Evolutionary conservation across 2,329 filamentous ascomycete species (phyloP).

Genomic region (Colletotrichum sp.): DNA sequence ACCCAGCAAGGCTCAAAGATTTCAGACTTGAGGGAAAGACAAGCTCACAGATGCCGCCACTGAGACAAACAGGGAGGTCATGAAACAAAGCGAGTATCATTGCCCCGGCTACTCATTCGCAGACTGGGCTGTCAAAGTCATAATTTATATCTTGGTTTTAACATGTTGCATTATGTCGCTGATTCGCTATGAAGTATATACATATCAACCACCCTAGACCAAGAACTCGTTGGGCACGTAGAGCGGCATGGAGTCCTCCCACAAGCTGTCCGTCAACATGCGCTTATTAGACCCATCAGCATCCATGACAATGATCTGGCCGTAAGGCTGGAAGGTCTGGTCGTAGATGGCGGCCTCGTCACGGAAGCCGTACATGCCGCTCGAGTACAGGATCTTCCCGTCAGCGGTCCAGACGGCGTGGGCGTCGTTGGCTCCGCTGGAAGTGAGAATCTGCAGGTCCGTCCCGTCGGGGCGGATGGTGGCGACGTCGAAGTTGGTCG

Average conservation of each 20-base stretch:
- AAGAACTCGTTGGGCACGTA: constrained; percentile 7
- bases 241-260: constrained; percentile 19
- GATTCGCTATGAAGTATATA: not conserved
- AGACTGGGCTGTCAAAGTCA: not conserved
- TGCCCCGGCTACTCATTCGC: not conserved
- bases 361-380: constrained; percentile 11
- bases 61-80: not conserved
- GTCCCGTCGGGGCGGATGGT: constrained; percentile 2
- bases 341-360: constrained; percentile 11
- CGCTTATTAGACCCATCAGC: constrained; percentile 5
- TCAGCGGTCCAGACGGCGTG: constrained; percentile 9
- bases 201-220: not conserved
- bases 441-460: not conserved
- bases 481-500: constrained; percentile 8
- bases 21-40: not conserved
- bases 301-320: constrained; percentile 6
- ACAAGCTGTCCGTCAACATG: constrained; percentile 24
- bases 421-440: constrained; percentile 1
- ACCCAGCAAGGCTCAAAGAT: not conserved
- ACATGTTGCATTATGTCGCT: not conserved
- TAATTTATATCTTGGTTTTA: not conserved
- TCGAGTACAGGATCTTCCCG: not conserved
- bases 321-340: constrained; percentile 7
- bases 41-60: not conserved
- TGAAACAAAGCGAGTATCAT: too few relatives aligned